phyloP scores from a whole-genome alignment of 2,329 filamentous ascomycete species.

The Clathrospora elynae region DNA sequence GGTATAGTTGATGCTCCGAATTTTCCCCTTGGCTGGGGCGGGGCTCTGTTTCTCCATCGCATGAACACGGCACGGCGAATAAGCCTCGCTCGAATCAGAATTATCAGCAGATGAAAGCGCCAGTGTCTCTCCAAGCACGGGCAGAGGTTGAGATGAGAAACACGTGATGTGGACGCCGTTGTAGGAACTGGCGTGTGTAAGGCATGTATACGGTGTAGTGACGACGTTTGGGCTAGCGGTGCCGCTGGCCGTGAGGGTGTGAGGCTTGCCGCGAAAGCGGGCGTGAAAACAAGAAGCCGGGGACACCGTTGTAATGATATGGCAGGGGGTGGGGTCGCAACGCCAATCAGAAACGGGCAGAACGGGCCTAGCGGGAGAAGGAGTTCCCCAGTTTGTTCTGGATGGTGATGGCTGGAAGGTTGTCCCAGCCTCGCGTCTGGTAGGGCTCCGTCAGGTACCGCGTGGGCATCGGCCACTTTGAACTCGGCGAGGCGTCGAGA shows the following conservation, averaged over 20 bases:
- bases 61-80: slow-evolving; percentile 18
- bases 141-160: background rate
- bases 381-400: slow-evolving; percentile 35
- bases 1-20: slow-evolving; percentile 19
- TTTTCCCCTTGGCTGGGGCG: slow-evolving; percentile 21
- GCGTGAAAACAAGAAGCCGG: slow-evolving; percentile 18
- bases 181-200: slow-evolving; percentile 11
- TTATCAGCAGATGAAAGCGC: slow-evolving; percentile 1
- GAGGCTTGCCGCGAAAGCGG: slow-evolving; percentile 32
- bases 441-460: slow-evolving; percentile 17
- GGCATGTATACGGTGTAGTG: slow-evolving; percentile 14
- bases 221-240: slow-evolving; percentile 22
- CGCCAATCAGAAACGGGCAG: slow-evolving; percentile 36
- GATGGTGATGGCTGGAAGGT: slow-evolving; percentile 25
- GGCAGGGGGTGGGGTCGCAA: slow-evolving; percentile 17
- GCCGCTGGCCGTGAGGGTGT: slow-evolving; percentile 36
- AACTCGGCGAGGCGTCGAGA: too few species aligned
- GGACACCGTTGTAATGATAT: slow-evolving; percentile 19
- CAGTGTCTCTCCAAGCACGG: slow-evolving; percentile 1
- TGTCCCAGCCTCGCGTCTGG: slow-evolving; percentile 26
- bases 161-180: slow-evolving; percentile 10
- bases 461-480: slow-evolving; percentile 10
- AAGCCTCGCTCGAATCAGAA: slow-evolving; percentile 8
- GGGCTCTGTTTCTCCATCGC: too few species aligned
- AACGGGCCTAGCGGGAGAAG: slow-evolving; percentile 30